A percentile compares a stretch with the other conserved stretches of the same genome.
Conservation (phyloP, 2,329 filamentous ascomycete genomes). For the Cercospora sp. region DNA sequence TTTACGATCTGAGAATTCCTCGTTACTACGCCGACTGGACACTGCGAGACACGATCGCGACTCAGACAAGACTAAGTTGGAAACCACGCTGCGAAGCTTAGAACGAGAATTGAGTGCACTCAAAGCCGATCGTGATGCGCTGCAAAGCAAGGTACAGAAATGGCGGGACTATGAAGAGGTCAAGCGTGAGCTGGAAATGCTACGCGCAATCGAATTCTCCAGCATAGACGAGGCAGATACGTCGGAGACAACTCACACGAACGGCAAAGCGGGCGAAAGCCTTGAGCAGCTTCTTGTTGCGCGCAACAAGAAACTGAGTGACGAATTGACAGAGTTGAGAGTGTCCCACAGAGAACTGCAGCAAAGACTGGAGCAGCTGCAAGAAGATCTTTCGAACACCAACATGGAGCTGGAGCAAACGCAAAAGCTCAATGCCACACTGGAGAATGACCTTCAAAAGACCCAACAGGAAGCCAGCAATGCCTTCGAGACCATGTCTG, state of each 20-base stretch:
- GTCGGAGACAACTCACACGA: slow-evolving; percentile 57
- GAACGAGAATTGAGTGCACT: slow-evolving; percentile 76
- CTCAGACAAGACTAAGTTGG: slow-evolving; percentile 71
- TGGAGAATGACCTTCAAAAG: slow-evolving; percentile 87
- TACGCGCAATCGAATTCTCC: slow-evolving; percentile 94
- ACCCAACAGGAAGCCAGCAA: slow-evolving; percentile 84
- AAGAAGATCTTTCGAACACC: slow-evolving; percentile 78
- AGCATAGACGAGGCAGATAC: slow-evolving; percentile 71
- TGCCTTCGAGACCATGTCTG: slow-evolving; percentile 83
- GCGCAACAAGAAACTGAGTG: slow-evolving; percentile 93
- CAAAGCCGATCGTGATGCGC: slow-evolving; percentile 74
- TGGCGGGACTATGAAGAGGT: slow-evolving; percentile 95
- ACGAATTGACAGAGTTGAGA: slow-evolving; percentile 87
- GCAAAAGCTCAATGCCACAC: slow-evolving; percentile 78
- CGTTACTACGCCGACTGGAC: slow-evolving; percentile 84
- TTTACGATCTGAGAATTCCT: slow-evolving; percentile 88
- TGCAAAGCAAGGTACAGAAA: slow-evolving; percentile 80
- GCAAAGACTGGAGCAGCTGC: slow-evolving; percentile 71
- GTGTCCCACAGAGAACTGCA: slow-evolving; percentile 94
- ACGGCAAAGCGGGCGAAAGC: slow-evolving; percentile 65
- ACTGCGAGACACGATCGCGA: slow-evolving; percentile 81
- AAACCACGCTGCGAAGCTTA: slow-evolving; percentile 71
- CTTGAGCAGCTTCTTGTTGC: slow-evolving; percentile 88
- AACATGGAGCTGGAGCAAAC: slow-evolving; percentile 85
- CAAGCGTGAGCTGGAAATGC: slow-evolving; percentile 90